Evolutionary conservation across 2,329 filamentous ascomycete species (phyloP).

Genomic region (Trichoderma koningii): DNA sequence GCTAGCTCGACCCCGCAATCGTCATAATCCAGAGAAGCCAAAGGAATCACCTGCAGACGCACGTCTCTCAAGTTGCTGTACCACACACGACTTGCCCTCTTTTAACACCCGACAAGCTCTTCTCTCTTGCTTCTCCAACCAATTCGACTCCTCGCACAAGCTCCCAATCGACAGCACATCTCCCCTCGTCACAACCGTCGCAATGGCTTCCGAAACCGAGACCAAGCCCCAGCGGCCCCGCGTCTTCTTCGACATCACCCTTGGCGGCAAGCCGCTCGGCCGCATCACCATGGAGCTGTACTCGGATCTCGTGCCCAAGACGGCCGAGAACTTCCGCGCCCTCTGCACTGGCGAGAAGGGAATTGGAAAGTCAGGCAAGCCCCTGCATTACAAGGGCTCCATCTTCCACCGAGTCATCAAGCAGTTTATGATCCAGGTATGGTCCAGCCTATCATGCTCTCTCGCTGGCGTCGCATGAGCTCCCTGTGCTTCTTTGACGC

Average conservation of each 20-base stretch:
- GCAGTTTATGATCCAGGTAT: constrained; percentile 81
- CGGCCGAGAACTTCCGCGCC: constrained; percentile 91
- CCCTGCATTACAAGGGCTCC: constrained; percentile 90
- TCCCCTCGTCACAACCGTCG: constrained; percentile 21
- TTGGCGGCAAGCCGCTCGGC: constrained; percentile 72
- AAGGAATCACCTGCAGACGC: constrained; percentile 15
- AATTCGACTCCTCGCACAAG: not conserved
- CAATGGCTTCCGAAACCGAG: constrained; percentile 47
- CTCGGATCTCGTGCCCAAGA: constrained; percentile 81
- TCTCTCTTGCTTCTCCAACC: not conserved
- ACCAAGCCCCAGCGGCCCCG: constrained; percentile 64
- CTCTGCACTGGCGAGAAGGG: constrained; percentile 97
- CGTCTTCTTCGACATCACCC: constrained; percentile 91
- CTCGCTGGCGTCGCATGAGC: not conserved
- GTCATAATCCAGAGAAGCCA: constrained; percentile 3
- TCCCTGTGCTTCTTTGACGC: not conserved
- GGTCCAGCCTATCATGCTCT: not conserved
- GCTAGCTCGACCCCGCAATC: constrained; percentile 22
- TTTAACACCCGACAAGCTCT: not conserved
- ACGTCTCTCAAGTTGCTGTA: not conserved
- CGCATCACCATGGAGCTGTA: constrained; percentile 86
- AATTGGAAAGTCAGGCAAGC: constrained; percentile 75
- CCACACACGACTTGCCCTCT: not conserved
- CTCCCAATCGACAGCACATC: not conserved
- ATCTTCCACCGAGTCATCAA: constrained; percentile 97